Evolutionary conservation across 345 rosid genomes (phyloP), one percentile per base, ranked within the genome.

Genomic region (Isatis tinctoria): DNA sequence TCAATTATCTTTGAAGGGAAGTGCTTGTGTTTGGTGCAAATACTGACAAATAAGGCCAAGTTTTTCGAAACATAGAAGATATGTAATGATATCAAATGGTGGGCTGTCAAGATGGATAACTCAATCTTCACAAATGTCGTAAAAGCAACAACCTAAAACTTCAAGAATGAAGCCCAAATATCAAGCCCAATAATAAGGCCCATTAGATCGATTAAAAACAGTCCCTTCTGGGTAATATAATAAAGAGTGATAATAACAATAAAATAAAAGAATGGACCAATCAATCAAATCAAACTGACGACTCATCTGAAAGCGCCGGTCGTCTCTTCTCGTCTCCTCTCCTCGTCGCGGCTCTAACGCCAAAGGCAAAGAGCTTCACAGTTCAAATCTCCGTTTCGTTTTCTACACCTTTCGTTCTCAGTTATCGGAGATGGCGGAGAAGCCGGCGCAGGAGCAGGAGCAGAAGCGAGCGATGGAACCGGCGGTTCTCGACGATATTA

Each of bases 401-500:
- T 70, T 7, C 6, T 32, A 9, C 12, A 1, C 4, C 27, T 20
- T 5, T 16, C 16, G 17, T 24, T 45, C 41, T 13, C 27, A 33
- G n/a, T 51, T 33, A 47, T 9, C 33, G 51, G 67, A 61, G 65
- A 76, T 77, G 80, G 80, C 80, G 67, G 80, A 77, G 36, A 77
- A 77, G 75, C 75, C 48, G 40, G 68, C 67, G 40, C 62, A 60
- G 16, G 79, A 68, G 57, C 69, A 61, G 20, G 75, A 70, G 67
- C 76, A 70, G 68, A 83, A 82, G 77, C 76, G 75, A 64, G 73
- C 65, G 18, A 89, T 92, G 63, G 92, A 87, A 48, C 74, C 90
- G 60, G 87, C 70, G 26, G 84, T 82, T 70, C 65, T 92, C 35
- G 97, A 90, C 64, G 88, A 87, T 57, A 89, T 92, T 2, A 92